phyloP scores from a whole-genome alignment of 257 asterid species.

The Avicennia marina region DNA sequence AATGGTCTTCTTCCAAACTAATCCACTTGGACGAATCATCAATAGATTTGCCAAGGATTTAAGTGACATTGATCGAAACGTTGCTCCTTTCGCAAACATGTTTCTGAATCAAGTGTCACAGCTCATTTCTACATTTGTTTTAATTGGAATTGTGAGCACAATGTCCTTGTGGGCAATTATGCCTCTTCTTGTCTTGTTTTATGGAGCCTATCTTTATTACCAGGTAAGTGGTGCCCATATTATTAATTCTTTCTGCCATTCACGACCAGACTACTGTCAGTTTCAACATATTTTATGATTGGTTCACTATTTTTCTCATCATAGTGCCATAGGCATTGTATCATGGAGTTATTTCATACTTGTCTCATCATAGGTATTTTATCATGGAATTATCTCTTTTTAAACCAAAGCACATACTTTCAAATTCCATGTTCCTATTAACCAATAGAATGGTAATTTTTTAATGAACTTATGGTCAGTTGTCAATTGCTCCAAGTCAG shows the following conservation, averaged over 20 bases:
- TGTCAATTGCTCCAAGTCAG: too few species aligned
- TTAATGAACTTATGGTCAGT: too few species aligned
- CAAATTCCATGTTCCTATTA: too few species aligned
- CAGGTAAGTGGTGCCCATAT: slow-evolving; percentile 50
- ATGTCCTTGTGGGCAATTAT: slow-evolving; percentile 95
- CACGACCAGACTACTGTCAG: too few species aligned
- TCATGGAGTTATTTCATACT: not conserved
- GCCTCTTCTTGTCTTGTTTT: slow-evolving; percentile 92
- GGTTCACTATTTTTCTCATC: too few species aligned
- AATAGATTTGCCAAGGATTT: slow-evolving; percentile 93
- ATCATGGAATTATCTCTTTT: too few species aligned
- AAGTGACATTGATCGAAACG: slow-evolving; percentile 87
- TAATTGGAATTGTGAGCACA: slow-evolving; percentile 93
- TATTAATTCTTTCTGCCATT: not conserved
- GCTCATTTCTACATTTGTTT: slow-evolving; percentile 87
- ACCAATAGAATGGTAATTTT: too few species aligned
- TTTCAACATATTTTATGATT: too few species aligned
- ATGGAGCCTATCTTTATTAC: slow-evolving; percentile 80
- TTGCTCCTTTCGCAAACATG: slow-evolving; percentile 74
- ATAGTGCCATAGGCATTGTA: too few species aligned
- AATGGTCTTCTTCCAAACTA: slow-evolving; percentile 96
- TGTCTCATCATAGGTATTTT: slow-evolving; percentile 2
- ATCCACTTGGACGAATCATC: slow-evolving; percentile 90
- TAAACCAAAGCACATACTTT: too few species aligned
- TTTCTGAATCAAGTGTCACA: slow-evolving; percentile 77